Base-by-base conservation (phyloP, 2,329 filamentous ascomycete species). In the Venturia aucupariae region DNA sequence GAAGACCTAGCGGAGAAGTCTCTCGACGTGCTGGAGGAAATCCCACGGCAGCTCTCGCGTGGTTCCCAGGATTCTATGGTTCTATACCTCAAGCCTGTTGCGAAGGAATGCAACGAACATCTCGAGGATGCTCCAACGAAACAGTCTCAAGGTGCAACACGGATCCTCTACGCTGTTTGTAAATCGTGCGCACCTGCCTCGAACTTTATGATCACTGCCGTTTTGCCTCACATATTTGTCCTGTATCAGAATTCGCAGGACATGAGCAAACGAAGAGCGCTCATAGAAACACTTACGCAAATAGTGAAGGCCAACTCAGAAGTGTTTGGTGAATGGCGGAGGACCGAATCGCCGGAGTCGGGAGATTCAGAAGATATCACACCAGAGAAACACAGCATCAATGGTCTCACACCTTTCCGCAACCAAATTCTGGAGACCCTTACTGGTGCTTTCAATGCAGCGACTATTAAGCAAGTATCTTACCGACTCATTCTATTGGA, bases 121-220 rank as follows among this genome's bases (percentile, higher is more conserved):
- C 76, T 89, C 4, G 84, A 85, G 69, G 86, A 89, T 70, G 86
- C 86, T 7, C 85, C 86, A 55, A 86, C 86, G 5, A 88, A 88
- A 70, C 84, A 89, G 70, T 87, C 86, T 3, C 84, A 84, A 69
- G 85, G 85, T 11, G 81, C 85, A 3, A 84, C 84, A 22, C 80
- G 83, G 32, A 87, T 89, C 22, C 71, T 89, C 19, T 76, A 80
- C 44, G 81, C 80, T 7, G 74, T 86, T 13, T 81, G 84, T 1
- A 78, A 80, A 57, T 81, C 84, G 6, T 85, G 84, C 22, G 73
- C 79, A 0, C 72, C 79, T 22, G 79, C 85, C 0, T 84, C 84
- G 61, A 80, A 81, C 61, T 76, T 83, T 51, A 72, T 87, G 11
- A 75, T 85, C 11, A 80, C 83, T 69, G 79, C 80, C 5, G 77